Evolutionary conservation across 257 asterid genomes (phyloP), one percentile per base, ranked within the genome.

Genomic region (Forsythia suspensa): DNA sequence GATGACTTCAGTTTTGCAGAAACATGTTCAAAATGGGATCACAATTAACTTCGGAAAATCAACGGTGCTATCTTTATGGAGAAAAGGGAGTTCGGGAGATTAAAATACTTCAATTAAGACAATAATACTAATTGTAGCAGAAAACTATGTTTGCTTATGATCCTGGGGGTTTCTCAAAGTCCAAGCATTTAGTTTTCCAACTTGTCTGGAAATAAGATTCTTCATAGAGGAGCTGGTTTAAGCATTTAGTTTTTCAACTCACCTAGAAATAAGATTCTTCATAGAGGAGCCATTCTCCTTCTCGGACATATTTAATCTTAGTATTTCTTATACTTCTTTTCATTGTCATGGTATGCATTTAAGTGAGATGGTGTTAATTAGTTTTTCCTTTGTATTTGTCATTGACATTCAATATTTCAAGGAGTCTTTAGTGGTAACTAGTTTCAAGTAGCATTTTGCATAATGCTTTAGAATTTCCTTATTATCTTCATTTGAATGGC

Each of bases 331-430:
- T 21, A 57, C 70, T 21, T 63, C 38, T 6, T 11, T 63, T 63
- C 70, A 63, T 3, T 21, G 61, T 34, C 36, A 11, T 41, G 38
- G 10, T 43, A 39, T 69, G 21, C 44, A 59, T 71, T 71, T 24
- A 44, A 21, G 34, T 37, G 59, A 11, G 11, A 61, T 61, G 15
- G 63, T 59, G 36, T 61, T 21, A 38, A 70, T 51, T 41, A 70
- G 57, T 48, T 48, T 48, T 48, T 43, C 42, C 13, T 44, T 71
- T 39, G n/a, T n/a, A 66, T 70, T 40, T 70, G 16, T 38, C 55
- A n/a, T 6, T 84, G 80, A 36, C 42, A 74, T 70, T 61, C 68
- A 42, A 80, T 51, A 66, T n/a, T 74, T 42, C 2, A n/a, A 46
- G 52, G 46, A 43, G 39, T 80, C 70, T 72, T 57, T 44, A 38